phyloP scores from a whole-genome alignment of 805 yeast genomes.

The Ogataea nitratoaversa region DNA sequence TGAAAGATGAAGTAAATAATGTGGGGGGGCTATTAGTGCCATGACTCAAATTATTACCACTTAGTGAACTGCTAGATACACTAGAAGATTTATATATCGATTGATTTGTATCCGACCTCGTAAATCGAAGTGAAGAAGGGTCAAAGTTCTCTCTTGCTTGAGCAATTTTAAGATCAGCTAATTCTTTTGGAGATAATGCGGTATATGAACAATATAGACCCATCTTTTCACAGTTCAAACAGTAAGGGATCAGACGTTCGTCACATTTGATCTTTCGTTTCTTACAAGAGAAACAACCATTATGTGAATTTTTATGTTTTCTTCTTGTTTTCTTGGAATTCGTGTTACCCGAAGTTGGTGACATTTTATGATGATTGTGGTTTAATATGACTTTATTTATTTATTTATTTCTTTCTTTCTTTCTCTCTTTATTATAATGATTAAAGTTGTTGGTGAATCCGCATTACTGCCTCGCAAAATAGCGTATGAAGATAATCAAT shows the following conservation, averaged over 20 bases:
- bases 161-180: slow-evolving; percentile 4
- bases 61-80: slow-evolving; percentile 24
- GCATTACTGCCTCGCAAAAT: no score
- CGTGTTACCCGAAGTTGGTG: not conserved
- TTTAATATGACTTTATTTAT: no score
- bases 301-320: slow-evolving; percentile 63
- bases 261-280: slow-evolving; percentile 62
- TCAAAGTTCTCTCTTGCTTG: not conserved
- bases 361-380: no score
- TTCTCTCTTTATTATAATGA: no score
- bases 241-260: slow-evolving; percentile 50
- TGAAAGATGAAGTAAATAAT: no score
- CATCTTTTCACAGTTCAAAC: slow-evolving; percentile 49
- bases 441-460: no score
- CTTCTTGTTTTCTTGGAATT: slow-evolving; percentile 42
- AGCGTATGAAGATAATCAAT: no score
- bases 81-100: no score
- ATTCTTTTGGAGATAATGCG: slow-evolving; percentile 10
- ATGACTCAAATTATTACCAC: slow-evolving; percentile 12
- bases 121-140: no score
- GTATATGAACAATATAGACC: slow-evolving; percentile 47
- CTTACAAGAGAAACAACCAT: slow-evolving; percentile 72
- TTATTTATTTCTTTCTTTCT: no score
- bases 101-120: no score
- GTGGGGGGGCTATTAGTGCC: no score